Conservation (phyloP, 2,329 filamentous ascomycete species). For the Neurospora sp. region DNA sequence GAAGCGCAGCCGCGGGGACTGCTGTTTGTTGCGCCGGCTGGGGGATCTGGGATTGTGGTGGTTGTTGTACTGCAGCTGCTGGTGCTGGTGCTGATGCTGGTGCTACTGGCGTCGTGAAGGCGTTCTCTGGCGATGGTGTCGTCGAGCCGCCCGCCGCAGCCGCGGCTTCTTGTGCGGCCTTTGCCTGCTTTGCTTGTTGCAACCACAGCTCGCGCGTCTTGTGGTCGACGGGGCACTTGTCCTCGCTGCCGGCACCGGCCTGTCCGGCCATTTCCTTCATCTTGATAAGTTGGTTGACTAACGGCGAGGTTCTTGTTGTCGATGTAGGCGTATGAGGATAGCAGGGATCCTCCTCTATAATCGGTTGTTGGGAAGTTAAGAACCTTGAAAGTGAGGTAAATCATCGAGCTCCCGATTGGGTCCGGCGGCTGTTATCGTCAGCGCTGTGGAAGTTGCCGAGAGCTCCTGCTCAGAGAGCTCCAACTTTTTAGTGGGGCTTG, state of each 20-base stretch:
- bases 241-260: constrained; percentile 16
- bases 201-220: constrained; percentile 84
- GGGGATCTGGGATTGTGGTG: constrained; percentile 4
- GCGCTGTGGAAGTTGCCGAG: neutral
- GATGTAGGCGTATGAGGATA: neutral
- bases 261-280: constrained; percentile 6
- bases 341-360: neutral
- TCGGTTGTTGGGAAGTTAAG: neutral
- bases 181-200: constrained; percentile 48
- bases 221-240: constrained; percentile 78
- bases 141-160: constrained; percentile 5
- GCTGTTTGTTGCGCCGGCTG: constrained; percentile 3
- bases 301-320: neutral
- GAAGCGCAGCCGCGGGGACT: neutral
- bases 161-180: constrained; percentile 23
- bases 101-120: constrained; percentile 10
- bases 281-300: constrained; percentile 2
- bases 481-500: neutral
- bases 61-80: constrained; percentile 19
- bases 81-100: constrained; percentile 1
- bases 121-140: constrained; percentile 20
- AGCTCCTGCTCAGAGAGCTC: neutral
- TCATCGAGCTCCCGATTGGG: neutral
- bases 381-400: neutral
- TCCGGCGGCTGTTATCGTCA: neutral